Evolutionary conservation across 768 basidiomycete species (phyloP), one percentile per base, ranked within the genome.

Genomic region (Psilocybe subaeruginosa): DNA sequence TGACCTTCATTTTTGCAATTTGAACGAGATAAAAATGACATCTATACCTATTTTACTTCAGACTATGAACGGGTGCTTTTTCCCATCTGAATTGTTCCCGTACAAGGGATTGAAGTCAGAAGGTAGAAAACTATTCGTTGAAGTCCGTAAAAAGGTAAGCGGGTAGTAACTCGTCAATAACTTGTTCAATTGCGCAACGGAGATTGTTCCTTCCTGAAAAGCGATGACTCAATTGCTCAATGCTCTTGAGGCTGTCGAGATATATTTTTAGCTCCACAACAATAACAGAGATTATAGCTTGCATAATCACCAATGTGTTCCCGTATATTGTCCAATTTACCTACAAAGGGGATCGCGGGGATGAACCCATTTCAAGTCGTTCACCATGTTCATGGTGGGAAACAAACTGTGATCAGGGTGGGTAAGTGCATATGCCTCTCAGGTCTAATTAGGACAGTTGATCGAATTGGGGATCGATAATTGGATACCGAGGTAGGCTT

Each of bases 381-480:
- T 17, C 51, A 53, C 8, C 31, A 8, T 33, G 16, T 53, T 16
- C 49, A 12, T n/a, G 16, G 51, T 53, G 51, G 33, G 51, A 53
- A 53, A 37, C 30, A 11, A 23, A 53, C 7, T 53, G 8, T 33
- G 30, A 35, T 35, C 4, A 43, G 23, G 29, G 41, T 17, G 41
- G 39, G 30, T 9, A 33, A 14, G 53, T 47, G 48, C 52, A 59
- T 46, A 43, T 54, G 43, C 58, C 43, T 16, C 23, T 16, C 9
- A 23, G 19, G 52, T 57, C 61, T 46, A 51, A 58, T 62, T 54
- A 53, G 61, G 61, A 52, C 23, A 11, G 46, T 54, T 54, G 45
- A 58, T 49, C 52, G 23, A 49, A 58, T 58, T 55, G 19, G 61
- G 57, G 33, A 52, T 49, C 45, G 62, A 54, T 48, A 54, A 58